Evolutionary conservation across 2,329 filamentous ascomycete species (phyloP).

Genomic region (Sclerotinia glacialis): DNA sequence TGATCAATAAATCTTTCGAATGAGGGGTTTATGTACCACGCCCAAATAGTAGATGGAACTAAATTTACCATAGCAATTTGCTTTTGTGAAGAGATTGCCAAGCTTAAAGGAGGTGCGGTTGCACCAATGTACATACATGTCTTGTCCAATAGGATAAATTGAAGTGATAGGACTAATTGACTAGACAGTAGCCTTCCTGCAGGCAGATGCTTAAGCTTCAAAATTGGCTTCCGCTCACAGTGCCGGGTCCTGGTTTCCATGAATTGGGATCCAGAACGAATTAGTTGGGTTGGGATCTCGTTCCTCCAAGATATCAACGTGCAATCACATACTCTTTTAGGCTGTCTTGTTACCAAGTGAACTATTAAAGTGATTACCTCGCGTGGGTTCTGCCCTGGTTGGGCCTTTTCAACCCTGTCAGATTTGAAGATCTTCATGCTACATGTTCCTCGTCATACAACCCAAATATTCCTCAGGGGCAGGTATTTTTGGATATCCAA

Average conservation of each 20-base stretch:
- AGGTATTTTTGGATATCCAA: conserved; percentile 13
- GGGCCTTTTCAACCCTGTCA: conserved; percentile 12
- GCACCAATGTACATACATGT: background rate
- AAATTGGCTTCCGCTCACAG: conserved; percentile 7
- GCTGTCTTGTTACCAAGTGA: conserved; percentile 11
- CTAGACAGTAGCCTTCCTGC: background rate
- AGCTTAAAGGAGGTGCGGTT: background rate
- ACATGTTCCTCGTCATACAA: conserved; percentile 9
- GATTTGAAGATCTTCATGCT: conserved; percentile 16
- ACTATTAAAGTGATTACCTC: conserved; percentile 13
- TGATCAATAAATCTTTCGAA: conserved; percentile 4
- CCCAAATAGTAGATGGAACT: conserved; percentile 4
- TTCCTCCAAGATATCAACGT: conserved; percentile 1
- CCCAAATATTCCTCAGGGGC: background rate
- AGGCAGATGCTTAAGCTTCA: conserved; percentile 10
- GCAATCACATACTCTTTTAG: conserved; percentile 4
- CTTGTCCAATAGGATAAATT: conserved; percentile 8
- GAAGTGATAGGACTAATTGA: background rate
- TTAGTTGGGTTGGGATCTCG: background rate
- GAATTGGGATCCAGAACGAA: background rate
- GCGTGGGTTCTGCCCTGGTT: conserved; percentile 7
- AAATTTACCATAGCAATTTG: background rate
- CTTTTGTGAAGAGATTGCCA: conserved; percentile 6
- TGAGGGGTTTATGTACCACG: conserved; percentile 15
- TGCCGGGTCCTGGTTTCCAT: conserved; percentile 2